Percentiles rank a stretch among this genome's conserved stretches.
These are phyloP conservation scores for Nakazawaea ernobii DNA, from an alignment of 805 yeast genomes.

Conservation along the genomic window DNA sequence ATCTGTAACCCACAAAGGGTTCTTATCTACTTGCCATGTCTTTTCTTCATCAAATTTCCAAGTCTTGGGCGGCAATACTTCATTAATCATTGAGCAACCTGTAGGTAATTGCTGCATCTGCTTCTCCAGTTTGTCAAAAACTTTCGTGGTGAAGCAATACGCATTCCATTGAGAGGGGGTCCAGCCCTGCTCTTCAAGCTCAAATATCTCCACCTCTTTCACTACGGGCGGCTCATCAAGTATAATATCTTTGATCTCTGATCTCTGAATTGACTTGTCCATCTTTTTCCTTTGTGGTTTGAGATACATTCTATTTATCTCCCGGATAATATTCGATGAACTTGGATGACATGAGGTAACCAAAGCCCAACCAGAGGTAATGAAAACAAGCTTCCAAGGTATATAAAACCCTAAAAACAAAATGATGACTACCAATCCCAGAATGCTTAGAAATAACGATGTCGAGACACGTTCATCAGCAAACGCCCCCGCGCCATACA, in stretches of 20 bases:
- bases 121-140: slow-evolving; percentile 48
- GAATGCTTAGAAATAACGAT: slow-evolving; percentile 39
- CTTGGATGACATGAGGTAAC: slow-evolving; percentile 58
- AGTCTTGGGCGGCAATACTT: slow-evolving; percentile 54
- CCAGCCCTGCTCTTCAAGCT: slow-evolving; percentile 61
- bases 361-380: slow-evolving; percentile 51
- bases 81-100: slow-evolving; percentile 50
- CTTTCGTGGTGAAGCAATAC: slow-evolving; percentile 45
- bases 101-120: slow-evolving; percentile 50
- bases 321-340: slow-evolving; percentile 25
- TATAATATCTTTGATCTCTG: slow-evolving; percentile 47
- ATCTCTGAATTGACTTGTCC: slow-evolving; percentile 26
- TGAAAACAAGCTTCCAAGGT: slow-evolving; percentile 61
- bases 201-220: slow-evolving; percentile 68
- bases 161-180: slow-evolving; percentile 59
- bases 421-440: slow-evolving; percentile 31
- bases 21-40: slow-evolving; percentile 60
- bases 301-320: slow-evolving; percentile 9
- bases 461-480: slow-evolving; percentile 65
- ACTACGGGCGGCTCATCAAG: slow-evolving; percentile 63
- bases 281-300: slow-evolving; percentile 19
- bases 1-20: slow-evolving; percentile 43
- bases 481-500: slow-evolving; percentile 64
- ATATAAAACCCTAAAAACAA: slow-evolving; percentile 43
- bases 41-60: slow-evolving; percentile 66